A percentile compares a stretch with the other conserved stretches of the same genome.
These are phyloP conservation scores for Phaeotremella fagi DNA, from an alignment of 768 basidiomycete species.

Conservation along the genomic window DNA sequence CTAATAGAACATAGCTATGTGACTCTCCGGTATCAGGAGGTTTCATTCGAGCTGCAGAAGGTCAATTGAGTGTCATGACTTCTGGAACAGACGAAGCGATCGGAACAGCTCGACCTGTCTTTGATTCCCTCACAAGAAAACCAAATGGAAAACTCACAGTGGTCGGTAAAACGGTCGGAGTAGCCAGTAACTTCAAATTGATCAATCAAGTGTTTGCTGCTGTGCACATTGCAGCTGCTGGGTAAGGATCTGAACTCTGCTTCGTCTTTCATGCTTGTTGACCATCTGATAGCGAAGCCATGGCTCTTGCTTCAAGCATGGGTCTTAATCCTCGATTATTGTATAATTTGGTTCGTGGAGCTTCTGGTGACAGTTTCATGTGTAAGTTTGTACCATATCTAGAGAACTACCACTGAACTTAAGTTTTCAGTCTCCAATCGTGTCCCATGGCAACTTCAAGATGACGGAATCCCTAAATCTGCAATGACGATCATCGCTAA, in stretches of 20 bases:
- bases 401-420: too few species aligned
- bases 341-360: slow-evolving; percentile 26
- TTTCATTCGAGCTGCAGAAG: slow-evolving; percentile 33
- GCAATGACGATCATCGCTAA: slow-evolving; percentile 43
- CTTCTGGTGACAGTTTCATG: slow-evolving; percentile 40
- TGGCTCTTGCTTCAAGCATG: slow-evolving; percentile 28
- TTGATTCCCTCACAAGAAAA: slow-evolving; percentile 29
- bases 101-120: slow-evolving; percentile 19
- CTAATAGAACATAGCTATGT: slow-evolving; percentile 11
- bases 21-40: slow-evolving; percentile 43
- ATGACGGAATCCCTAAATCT: slow-evolving; percentile 36
- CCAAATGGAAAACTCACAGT: slow-evolving; percentile 25
- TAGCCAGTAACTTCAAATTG: slow-evolving; percentile 40
- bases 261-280: not conserved
- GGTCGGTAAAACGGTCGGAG: slow-evolving; percentile 30
- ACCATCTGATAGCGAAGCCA: slow-evolving; percentile 18
- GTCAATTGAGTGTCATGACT: slow-evolving; percentile 34
- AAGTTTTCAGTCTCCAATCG: slow-evolving; percentile 25
- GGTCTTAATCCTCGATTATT: slow-evolving; percentile 35
- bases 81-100: slow-evolving; percentile 28
- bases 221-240: slow-evolving; percentile 26
- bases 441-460: slow-evolving; percentile 31
- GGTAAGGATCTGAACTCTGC: slow-evolving; percentile 11
- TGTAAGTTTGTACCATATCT: slow-evolving; percentile 31
- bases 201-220: slow-evolving; percentile 44